These are phyloP conservation scores for Suaeda aralocaspica DNA, from an alignment of 148 eudicot genomes.

Conservation along the genomic window DNA sequence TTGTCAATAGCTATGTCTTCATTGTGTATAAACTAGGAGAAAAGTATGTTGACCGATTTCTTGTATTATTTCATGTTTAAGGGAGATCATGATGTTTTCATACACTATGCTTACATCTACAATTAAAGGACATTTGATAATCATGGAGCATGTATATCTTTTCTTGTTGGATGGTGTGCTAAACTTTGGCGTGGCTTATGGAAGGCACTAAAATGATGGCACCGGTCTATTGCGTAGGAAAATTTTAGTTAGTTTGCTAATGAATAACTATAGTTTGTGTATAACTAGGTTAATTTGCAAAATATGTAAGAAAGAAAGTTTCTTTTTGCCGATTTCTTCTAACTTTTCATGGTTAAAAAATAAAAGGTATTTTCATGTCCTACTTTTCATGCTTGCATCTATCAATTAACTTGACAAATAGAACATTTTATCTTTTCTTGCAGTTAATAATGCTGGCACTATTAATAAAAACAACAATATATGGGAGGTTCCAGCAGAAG, in stretches of 20 bases:
- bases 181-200: neutral
- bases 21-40: neutral
- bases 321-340: neutral
- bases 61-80: neutral
- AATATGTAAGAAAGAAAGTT: neutral
- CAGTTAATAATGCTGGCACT: constrained; percentile 96
- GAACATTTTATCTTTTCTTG: constrained; percentile 9
- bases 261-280: neutral
- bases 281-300: neutral
- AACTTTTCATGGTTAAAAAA: neutral
- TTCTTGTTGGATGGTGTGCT: neutral
- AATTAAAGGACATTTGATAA: no score
- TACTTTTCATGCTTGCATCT: constrained; percentile 2
- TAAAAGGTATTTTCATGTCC: neutral
- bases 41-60: neutral
- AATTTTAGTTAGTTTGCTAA: neutral
- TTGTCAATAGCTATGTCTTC: no score
- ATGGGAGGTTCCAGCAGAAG: constrained; percentile 96
- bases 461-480: constrained; percentile 78
- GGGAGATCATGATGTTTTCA: no score
- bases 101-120: no score
- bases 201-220: neutral
- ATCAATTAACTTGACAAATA: neutral
- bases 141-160: no score
- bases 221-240: neutral